Base-by-base conservation (phyloP, 2,329 filamentous ascomycete genomes). In the Neopestalotiopsis clavispora region DNA sequence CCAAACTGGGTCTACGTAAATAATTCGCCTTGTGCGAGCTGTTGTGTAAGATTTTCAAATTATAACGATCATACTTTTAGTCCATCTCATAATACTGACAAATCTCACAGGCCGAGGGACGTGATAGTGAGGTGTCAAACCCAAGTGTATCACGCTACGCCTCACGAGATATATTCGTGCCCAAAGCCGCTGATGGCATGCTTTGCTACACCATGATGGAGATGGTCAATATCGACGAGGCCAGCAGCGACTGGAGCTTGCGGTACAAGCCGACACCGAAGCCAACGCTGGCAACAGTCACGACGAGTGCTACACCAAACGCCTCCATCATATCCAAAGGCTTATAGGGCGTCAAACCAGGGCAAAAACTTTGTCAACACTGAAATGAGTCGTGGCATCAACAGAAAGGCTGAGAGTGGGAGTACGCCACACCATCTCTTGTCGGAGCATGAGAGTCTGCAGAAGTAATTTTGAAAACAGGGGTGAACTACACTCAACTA, bases 1-100 rank as follows among this genome's bases (percentile, higher is more conserved):
- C 81, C 79, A 4, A 84, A 87, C 72, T 88, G 85, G 86, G 85
- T 87, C 12, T 87, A 84, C 77, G 81, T 87, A 20, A 84, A 86
- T 67, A 83, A 85, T 67, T 79, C 83, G 45, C 79, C 84, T 12
- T 88, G 86, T 75, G 79, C 84, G 66, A 79, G 77, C 70, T 88
- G 86, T 75, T 78, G 85, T 71, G 85, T 87, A 78, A 78, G 84
- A 78, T 45, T 49, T 59, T 17, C 14, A 4, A 12, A 58, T 58
- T n/a, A 7, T 4, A 1, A 34, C 3, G n/a, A 12, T 23, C n/a
- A 7, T 32, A n/a, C 20, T n/a, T 60, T 10, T 23, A 17, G 42
- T 28, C 42, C 17, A 7, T 52, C n/a, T 52, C 34, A 56, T 14
- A 56, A 10, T 38, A 61, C 59, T 61, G 59, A 61, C 30, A 4